phyloP scores from a whole-genome alignment of 2,329 filamentous ascomycete genomes.

The Alternaria ventricosa region DNA sequence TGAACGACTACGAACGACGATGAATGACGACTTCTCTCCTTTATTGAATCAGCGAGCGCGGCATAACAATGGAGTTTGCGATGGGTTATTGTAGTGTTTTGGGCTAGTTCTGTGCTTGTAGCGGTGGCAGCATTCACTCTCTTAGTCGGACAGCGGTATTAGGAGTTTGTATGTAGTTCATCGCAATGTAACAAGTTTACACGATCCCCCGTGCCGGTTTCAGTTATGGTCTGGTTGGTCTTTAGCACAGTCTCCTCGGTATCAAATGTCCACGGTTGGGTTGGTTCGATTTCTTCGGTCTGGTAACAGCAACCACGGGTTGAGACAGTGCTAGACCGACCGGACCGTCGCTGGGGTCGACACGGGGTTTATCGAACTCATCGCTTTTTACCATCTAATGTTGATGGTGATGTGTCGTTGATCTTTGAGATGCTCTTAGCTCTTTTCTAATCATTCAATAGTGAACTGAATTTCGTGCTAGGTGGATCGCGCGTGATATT shows the following conservation, averaged over 20 bases:
- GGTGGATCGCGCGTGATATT: neutral
- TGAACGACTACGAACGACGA: neutral
- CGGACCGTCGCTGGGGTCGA: neutral
- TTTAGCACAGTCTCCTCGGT: neutral
- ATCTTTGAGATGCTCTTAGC: neutral
- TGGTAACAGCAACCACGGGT: neutral
- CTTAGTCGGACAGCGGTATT: neutral
- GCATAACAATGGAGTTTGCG: slow-evolving; percentile 1
- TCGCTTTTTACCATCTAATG: neutral
- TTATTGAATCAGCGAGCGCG: neutral
- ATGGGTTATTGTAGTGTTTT: neutral
- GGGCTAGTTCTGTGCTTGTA: neutral
- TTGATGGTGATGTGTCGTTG: neutral
- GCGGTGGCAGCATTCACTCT: neutral
- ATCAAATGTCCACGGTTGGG: too few species aligned
- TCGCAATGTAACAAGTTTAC: neutral
- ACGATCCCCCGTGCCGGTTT: neutral
- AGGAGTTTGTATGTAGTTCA: neutral
- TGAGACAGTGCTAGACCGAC: neutral
- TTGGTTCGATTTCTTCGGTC: neutral
- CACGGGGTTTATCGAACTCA: neutral
- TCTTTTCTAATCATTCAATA: too few species aligned
- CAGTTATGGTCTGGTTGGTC: neutral
- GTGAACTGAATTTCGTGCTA: neutral
- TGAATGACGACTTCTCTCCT: neutral